A percentile compares a stretch with the other conserved stretches of the same genome.
These are phyloP conservation scores for Xanthoconium separans DNA, from an alignment of 1,284 basidiomycete genomes.

Conservation along the genomic window DNA sequence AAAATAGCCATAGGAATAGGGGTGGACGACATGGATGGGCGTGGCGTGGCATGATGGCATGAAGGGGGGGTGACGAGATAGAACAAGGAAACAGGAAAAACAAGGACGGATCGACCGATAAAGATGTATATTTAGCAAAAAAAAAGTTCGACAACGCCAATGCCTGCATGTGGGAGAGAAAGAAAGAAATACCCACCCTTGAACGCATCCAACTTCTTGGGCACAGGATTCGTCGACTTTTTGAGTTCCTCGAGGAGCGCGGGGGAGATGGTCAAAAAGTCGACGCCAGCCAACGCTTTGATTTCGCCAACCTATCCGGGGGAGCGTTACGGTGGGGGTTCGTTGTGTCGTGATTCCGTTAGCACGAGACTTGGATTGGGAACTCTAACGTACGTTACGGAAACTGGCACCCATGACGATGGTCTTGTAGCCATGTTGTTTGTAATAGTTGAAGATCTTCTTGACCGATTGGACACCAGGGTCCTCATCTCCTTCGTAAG, in stretches of 20 bases:
- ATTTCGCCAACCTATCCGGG: constrained; percentile 80
- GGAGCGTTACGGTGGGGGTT: background rate
- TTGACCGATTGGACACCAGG: constrained; percentile 97
- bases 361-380: background rate
- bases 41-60: background rate
- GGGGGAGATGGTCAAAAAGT: constrained; percentile 96
- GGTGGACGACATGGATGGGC: background rate
- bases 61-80: too few relatives aligned
- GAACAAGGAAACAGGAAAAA: background rate
- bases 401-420: constrained; percentile 99
- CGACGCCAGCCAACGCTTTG: constrained; percentile 91
- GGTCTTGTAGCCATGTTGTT: constrained; percentile 97
- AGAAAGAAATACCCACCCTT: constrained; percentile 50
- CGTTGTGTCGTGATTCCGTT: background rate
- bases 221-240: constrained; percentile 74
- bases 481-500: constrained; percentile 86
- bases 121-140: background rate
- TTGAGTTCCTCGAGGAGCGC: constrained; percentile 90
- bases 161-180: background rate
- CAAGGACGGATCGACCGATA: constrained; percentile 5
- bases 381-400: constrained; percentile 75
- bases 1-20: background rate
- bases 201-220: constrained; percentile 79
- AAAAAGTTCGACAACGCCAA: too few relatives aligned
- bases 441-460: constrained; percentile 99